Percentiles rank a stretch among this genome's conserved stretches.
phyloP scores from a whole-genome alignment of 1,284 basidiomycete genomes.

The Ceratobasidium sp. region DNA sequence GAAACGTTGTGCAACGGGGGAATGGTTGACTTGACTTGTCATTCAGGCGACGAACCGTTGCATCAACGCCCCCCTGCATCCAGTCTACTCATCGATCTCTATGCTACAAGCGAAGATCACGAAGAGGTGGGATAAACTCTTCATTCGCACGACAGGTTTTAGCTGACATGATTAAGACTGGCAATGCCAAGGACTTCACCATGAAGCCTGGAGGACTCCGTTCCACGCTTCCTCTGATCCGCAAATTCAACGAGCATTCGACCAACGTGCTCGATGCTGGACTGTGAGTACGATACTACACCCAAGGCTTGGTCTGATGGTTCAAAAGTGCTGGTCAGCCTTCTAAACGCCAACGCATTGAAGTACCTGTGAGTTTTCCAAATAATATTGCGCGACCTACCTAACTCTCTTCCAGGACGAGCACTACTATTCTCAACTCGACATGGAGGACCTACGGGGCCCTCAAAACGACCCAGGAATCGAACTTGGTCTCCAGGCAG shows the following conservation, averaged over 20 bases:
- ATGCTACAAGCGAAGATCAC: constrained; percentile 91
- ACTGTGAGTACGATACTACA: constrained; percentile 56
- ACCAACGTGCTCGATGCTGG: constrained; percentile 83
- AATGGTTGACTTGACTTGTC: background rate
- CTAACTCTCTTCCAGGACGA: constrained; percentile 26
- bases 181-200: constrained; percentile 87
- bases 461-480: constrained; percentile 70
- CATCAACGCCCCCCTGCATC: constrained; percentile 69
- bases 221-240: constrained; percentile 87
- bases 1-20: background rate
- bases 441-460: constrained; percentile 85
- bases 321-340: constrained; percentile 53
- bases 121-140: constrained; percentile 64
- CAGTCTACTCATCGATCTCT: constrained; percentile 83
- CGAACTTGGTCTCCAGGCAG: constrained; percentile 73
- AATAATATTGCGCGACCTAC: no score
- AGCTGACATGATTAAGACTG: constrained; percentile 60
- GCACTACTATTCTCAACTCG: constrained; percentile 72
- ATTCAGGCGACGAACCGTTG: constrained; percentile 79
- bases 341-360: constrained; percentile 63
- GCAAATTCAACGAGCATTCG: constrained; percentile 98
- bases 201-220: constrained; percentile 95
- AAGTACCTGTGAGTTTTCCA: background rate
- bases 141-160: background rate
- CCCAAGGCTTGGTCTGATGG: constrained; percentile 54